Percentiles rank a stretch among this genome's conserved stretches.
Evolutionary conservation across 257 asterid genomes (phyloP).

Genomic region (Leptodermis oblonga): DNA sequence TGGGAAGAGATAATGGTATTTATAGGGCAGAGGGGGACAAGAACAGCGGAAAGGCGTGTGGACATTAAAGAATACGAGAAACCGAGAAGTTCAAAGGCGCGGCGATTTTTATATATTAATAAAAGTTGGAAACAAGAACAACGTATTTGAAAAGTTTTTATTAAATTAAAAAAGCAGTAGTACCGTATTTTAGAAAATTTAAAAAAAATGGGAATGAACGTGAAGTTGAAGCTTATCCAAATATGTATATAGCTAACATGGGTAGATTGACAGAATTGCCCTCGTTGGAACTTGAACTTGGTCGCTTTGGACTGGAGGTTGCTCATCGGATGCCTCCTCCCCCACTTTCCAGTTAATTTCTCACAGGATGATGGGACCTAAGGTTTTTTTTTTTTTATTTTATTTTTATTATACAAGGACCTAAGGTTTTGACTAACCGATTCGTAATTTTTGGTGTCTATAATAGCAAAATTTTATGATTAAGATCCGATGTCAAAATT

Average conservation of each 20-base stretch:
- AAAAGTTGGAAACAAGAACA: too few species aligned
- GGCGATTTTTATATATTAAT: slow-evolving; percentile 29
- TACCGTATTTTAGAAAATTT: not conserved
- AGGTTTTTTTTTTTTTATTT: too few species aligned
- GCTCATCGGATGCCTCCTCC: slow-evolving; percentile 10
- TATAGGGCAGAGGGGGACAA: slow-evolving; percentile 38
- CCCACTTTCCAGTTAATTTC: slow-evolving; percentile 29
- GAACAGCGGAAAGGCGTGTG: slow-evolving; percentile 60
- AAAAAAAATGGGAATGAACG: not conserved
- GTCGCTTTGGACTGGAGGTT: slow-evolving; percentile 8
- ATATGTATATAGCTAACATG: slow-evolving; percentile 43
- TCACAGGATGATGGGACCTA: slow-evolving; percentile 1
- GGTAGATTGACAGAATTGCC: slow-evolving; percentile 32
- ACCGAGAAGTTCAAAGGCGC: slow-evolving; percentile 43
- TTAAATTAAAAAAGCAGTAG: not conserved
- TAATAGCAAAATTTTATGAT: too few species aligned
- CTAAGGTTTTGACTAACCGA: too few species aligned
- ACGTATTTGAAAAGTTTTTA: not conserved
- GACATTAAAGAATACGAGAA: slow-evolving; percentile 20
- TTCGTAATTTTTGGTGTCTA: too few species aligned
- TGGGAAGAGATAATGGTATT: slow-evolving; percentile 24
- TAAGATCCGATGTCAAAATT: too few species aligned
- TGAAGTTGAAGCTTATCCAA: slow-evolving; percentile 62
- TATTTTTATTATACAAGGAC: too few species aligned
- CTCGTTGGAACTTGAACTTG: slow-evolving; percentile 24